Evolutionary conservation across 2,329 filamentous ascomycete species (phyloP), one percentile per base, ranked within the genome.

Genomic region (Helicocarpus griseus): DNA sequence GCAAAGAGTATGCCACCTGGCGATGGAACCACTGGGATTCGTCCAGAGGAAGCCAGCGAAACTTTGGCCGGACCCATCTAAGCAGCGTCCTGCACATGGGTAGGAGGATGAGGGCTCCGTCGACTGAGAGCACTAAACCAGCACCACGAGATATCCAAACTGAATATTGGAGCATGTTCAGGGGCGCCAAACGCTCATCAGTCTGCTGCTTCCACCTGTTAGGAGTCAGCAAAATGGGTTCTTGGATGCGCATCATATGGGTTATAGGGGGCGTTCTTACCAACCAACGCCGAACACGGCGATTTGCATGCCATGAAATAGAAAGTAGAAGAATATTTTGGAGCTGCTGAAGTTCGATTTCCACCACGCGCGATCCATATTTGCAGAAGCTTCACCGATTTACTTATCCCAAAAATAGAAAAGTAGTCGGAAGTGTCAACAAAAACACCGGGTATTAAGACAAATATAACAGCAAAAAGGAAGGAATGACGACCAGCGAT

Each of bases 61-160:
- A 72, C 74, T 94, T 95, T 24, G 93, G 93, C 57, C 93, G 81
- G 52, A 97, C 69, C 65, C 82, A 86, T 66, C 88, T 82, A 65
- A 98, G 79, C 29, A 97, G 73, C 54, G 91, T 97, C 60, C 93
- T 80, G 75, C 91, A 98, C 76, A 98, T 95, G 5, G 93, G 93
- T 54, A 98, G 77, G 26, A 98, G 73, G 62, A 98, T 95, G 58
- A 97, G 76, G 64, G 88, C 85, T 51, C 82, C 83, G 72, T 98
- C 90, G 51, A 95, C 79, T 1, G 84, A 85, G 54, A 98, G 76
- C 5, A 87, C 86, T 38, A 98, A 73, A 61, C 89, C 93, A 49
- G 93, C 91, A 65, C 91, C 93, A 77, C 93, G 83, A 26, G 93
- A 97, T 53, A 96, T 81, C 91, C 91, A 98, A 51, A 98, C 93